These are phyloP conservation scores for Sarocladium kiliense DNA, from an alignment of 2,329 filamentous ascomycete genomes.

Conservation along the genomic window DNA sequence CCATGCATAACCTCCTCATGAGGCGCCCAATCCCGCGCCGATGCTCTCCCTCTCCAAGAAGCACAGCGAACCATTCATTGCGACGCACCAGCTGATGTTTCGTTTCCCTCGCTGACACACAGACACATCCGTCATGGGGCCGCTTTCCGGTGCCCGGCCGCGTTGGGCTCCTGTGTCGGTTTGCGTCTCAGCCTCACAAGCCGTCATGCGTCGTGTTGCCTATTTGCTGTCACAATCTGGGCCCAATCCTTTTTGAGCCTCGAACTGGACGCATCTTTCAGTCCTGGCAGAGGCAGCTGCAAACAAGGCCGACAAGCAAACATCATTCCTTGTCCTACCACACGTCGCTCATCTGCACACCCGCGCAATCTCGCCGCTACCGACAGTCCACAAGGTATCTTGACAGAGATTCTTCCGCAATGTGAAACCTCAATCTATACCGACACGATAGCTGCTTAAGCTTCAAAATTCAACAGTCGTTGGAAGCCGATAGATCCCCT, in stretches of 20 bases:
- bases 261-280: neutral
- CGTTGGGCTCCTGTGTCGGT: slow-evolving; percentile 5
- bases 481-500: neutral
- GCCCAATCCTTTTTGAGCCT: neutral
- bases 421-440: neutral
- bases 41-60: neutral
- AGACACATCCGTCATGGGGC: neutral
- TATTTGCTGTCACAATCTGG: neutral
- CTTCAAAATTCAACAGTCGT: neutral
- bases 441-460: neutral
- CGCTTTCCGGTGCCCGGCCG: neutral
- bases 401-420: neutral
- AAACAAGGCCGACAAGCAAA: neutral
- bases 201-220: neutral
- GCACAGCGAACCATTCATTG: slow-evolving; percentile 6
- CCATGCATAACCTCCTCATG: neutral
- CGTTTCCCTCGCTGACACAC: slow-evolving; percentile 1
- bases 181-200: slow-evolving; percentile 4
- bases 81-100: slow-evolving; percentile 4
- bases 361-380: neutral
- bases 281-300: neutral
- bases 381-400: neutral
- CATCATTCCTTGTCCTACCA: neutral
- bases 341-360: neutral
- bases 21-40: slow-evolving; percentile 5